Base-by-base conservation (phyloP, 1,284 basidiomycete species). In the Puccinia hordei region DNA sequence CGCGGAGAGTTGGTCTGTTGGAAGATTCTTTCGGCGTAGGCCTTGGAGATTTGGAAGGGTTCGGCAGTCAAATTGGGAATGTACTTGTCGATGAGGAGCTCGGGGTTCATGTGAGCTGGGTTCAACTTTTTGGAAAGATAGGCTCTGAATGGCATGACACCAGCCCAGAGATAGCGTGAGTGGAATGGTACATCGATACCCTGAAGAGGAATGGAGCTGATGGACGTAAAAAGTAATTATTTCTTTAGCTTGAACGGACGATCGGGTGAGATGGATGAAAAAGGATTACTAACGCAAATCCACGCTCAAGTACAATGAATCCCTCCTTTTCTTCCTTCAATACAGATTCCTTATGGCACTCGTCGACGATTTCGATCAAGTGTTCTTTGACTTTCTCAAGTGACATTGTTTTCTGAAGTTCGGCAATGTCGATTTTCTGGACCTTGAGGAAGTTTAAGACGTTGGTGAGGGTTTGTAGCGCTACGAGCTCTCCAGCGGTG, bases 161-260 rank as follows among this genome's bases (percentile, higher is more conserved):
- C 97, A 44, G 95, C 94, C 97, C 96, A 95, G 66, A 99, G 90
- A 88, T 98, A 98, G 83, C 94, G 92, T 12, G 96, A 95, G 87
- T 99, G 96, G 92, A 99, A 99, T 15, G 97, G 96, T 15, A 99
- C 96, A 84, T 99, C 96, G 84, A 99, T 98, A 84, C 96, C 96
- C 49, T 96, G 94, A 15, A 98, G 89, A 77, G 95, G 95, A 82
- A 98, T 97, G 12, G 94, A 83, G 38, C 82, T 82, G 66, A 4
- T 38, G 2, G 12, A 24, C 1, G 63, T n/a, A 10, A 13, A 19
- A 17, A 33, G 17, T 19, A 51, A 30, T 44, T 0, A 38, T 30
- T 30, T 10, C 0, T 24, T 13, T 46, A 53, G 30, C 15, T 10
- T 33, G 4, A 6, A 59, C 57, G 19, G 38, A 41, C 12, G 22